Base-by-base conservation (phyloP, 768 basidiomycete species). In the Russula abietina region DNA sequence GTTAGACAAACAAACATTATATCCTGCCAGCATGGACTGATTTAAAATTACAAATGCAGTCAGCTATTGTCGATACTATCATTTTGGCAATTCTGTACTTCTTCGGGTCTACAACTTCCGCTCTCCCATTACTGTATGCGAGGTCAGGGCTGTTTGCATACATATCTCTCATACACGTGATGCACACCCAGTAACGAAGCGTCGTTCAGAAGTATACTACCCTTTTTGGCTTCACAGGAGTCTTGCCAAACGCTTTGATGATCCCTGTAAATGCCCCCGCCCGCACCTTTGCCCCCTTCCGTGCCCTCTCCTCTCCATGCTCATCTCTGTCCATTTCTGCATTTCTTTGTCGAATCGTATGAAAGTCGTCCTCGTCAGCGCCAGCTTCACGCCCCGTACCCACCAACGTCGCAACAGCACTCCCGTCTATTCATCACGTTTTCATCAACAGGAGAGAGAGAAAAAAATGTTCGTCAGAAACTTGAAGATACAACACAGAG, bases 291-390 rank as follows among this genome's bases (percentile, higher is more conserved):
- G 77, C 71, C 64, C 66, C 67, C 52, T 77, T 77, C 71, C 75
- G 81, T 57, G 67, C 65, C 63, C 75, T 80, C 30, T 77, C 78
- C 55, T 78, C 76, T 49, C 70, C 72, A 68, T 80, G 83, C 69
- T 87, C 85, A 30, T 84, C 82, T 32, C 74, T 78, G 32, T 88
- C 83, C 0, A 91, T 77, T 62, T 87, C 84, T 11, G 72, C 75
- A 50, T 78, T 82, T 57, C 76, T 80, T 49, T 92, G 81, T 71
- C 86, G 87, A 72, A 93, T 80, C 0, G 78, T 78, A 72, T 94
- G 93, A 75, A 95, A 97, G 71, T 97, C 95, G 70, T 98, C 95
- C 73, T 98, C 95, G 71, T 98, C 95, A 9, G 95, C 88, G 26
- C 93, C 92, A 0, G 81, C 84, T 43, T 78, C 83, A 33, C 71